Conservation (phyloP, 495 filamentous ascomycete species). For the Penicillium bovifimosum region DNA sequence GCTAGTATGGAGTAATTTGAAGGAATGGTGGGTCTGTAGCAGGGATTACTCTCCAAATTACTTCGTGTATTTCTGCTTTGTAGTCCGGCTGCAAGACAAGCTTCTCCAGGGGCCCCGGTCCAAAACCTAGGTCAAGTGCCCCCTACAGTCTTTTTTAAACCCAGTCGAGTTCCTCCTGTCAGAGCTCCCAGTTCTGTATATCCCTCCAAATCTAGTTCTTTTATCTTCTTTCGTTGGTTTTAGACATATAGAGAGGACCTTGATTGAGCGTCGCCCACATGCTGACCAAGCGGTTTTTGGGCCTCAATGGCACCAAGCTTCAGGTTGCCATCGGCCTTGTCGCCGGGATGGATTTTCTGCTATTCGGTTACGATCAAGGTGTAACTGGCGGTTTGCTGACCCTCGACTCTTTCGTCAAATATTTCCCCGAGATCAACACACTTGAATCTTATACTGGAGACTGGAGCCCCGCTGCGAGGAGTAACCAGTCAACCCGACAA, state of each 20-base stretch:
- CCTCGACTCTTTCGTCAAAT: slow-evolving; percentile 46
- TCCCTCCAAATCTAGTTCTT: no score
- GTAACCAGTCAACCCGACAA: slow-evolving; percentile 50
- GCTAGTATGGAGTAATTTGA: not conserved
- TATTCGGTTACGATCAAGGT: slow-evolving; percentile 55
- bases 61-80: not conserved
- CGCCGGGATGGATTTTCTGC: slow-evolving; percentile 66
- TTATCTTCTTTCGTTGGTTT: no score
- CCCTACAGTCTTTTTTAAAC: slow-evolving; percentile 19
- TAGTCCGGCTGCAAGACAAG: not conserved
- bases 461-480: slow-evolving; percentile 24
- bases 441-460: slow-evolving; percentile 20
- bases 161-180: slow-evolving; percentile 6
- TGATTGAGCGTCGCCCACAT: slow-evolving; percentile 16
- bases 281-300: slow-evolving; percentile 46
- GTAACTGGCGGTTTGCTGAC: slow-evolving; percentile 58
- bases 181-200: no score
- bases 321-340: slow-evolving; percentile 64
- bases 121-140: slow-evolving; percentile 10
- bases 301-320: slow-evolving; percentile 59
- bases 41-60: slow-evolving; percentile 8
- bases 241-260: not conserved
- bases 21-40: slow-evolving; percentile 5
- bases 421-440: slow-evolving; percentile 54
- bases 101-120: slow-evolving; percentile 1